Conservation (phyloP, 257 asterid species). For the Cordia subcordata region DNA sequence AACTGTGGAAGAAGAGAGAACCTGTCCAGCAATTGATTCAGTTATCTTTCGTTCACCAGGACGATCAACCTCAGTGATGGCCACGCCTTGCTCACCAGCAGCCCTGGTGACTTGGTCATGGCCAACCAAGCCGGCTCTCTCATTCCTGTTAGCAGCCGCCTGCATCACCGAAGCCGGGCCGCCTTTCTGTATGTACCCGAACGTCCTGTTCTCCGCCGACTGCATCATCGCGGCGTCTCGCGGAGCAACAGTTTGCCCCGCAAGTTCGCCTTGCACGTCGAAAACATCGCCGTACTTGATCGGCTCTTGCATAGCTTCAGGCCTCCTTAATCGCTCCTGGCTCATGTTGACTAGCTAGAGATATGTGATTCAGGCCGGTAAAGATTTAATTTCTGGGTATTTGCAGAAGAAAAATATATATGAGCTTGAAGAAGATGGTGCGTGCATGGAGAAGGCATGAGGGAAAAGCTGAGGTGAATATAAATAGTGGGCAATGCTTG, state of each 20-base stretch:
- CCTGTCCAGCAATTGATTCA: slow-evolving; percentile 16
- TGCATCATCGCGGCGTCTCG: slow-evolving; percentile 15
- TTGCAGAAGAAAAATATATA: neutral
- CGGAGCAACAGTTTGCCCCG: slow-evolving; percentile 10
- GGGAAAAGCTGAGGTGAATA: too few species aligned
- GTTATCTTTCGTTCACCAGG: slow-evolving; percentile 5
- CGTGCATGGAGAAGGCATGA: too few species aligned
- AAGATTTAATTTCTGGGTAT: neutral
- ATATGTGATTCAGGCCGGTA: neutral
- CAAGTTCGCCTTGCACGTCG: slow-evolving; percentile 6
- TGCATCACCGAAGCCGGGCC: slow-evolving; percentile 15
- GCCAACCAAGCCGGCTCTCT: slow-evolving; percentile 15
- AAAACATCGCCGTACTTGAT: slow-evolving; percentile 13
- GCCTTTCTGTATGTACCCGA: slow-evolving; percentile 7
- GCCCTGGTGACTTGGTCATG: slow-evolving; percentile 1
- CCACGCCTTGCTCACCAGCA: neutral
- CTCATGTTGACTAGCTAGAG: neutral
- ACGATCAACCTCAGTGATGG: slow-evolving; percentile 5
- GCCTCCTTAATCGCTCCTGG: slow-evolving; percentile 6
- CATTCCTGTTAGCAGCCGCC: slow-evolving; percentile 13
- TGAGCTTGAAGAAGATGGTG: neutral
- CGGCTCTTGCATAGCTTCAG: neutral
- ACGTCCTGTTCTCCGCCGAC: slow-evolving; percentile 3
- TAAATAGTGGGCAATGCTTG: neutral
- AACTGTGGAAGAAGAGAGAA: neutral